Conservation (phyloP, 345 rosid species). For the Gossypium sturtianum region DNA sequence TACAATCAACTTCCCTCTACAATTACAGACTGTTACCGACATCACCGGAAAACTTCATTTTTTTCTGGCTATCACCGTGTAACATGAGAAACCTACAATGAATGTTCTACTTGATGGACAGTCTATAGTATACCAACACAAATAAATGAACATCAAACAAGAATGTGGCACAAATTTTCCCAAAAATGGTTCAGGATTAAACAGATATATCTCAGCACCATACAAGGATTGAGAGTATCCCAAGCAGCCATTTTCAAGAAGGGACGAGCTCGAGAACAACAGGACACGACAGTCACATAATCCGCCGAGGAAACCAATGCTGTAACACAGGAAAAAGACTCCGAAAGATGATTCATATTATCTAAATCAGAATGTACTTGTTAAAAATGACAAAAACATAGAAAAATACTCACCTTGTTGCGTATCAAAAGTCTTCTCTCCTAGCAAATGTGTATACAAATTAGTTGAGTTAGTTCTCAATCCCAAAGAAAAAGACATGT, state of each 20-base stretch:
- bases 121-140: background rate
- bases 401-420: slow-evolving; percentile 16
- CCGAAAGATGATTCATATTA: background rate
- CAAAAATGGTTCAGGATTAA: background rate
- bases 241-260: background rate
- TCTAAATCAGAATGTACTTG: background rate
- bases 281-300: background rate
- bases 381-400: background rate
- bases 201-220: background rate
- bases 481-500: background rate
- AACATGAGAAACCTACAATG: background rate
- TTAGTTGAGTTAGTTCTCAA: background rate
- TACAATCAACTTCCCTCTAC: background rate
- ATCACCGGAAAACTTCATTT: background rate
- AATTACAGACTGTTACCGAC: too few relatives aligned
- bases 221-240: background rate
- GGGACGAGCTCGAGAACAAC: background rate
- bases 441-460: background rate
- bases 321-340: background rate
- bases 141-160: background rate
- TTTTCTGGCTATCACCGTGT: background rate
- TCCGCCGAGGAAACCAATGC: background rate
- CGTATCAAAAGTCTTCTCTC: background rate
- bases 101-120: background rate
- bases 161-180: background rate